A percentile compares a stretch with the other conserved stretches of the same genome.
Conservation (phyloP, 768 basidiomycete genomes). For the Coprinopsis sp. region DNA sequence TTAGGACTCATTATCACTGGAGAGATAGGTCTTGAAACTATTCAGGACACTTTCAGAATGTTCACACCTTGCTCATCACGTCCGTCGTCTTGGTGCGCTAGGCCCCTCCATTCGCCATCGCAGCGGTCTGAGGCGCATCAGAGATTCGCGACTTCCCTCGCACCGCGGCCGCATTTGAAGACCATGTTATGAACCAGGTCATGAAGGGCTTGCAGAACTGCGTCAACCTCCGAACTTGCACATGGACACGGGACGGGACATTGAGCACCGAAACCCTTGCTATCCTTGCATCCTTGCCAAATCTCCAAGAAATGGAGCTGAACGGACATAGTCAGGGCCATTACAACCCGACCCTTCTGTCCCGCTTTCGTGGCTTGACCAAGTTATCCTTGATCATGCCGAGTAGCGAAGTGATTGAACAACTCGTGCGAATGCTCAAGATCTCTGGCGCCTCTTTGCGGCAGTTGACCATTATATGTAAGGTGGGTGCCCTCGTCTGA, state of each 20-base stretch:
- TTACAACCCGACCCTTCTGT: conserved; percentile 51
- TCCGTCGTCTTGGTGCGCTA: conserved; percentile 53
- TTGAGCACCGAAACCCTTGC: conserved; percentile 54
- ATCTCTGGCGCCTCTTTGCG: conserved; percentile 42
- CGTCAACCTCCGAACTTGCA: conserved; percentile 53
- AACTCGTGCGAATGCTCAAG: conserved; percentile 48
- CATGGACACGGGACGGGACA: conserved; percentile 80
- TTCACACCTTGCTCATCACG: conserved; percentile 53
- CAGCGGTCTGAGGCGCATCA: conserved; percentile 21
- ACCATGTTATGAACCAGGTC: conserved; percentile 36
- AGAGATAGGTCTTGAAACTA: conserved; percentile 50
- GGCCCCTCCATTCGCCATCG: background rate
- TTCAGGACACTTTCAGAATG: conserved; percentile 55
- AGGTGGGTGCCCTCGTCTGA: conserved; percentile 35
- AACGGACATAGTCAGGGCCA: conserved; percentile 60
- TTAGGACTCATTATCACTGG: background rate
- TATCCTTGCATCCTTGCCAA: conserved; percentile 38
- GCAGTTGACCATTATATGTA: conserved; percentile 65
- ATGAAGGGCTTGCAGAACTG: conserved; percentile 56
- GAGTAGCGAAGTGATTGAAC: conserved; percentile 44
- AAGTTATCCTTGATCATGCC: conserved; percentile 76
- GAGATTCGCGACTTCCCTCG: conserved; percentile 76
- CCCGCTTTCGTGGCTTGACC: conserved; percentile 44
- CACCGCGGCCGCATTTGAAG: conserved; percentile 28
- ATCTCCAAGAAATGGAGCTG: conserved; percentile 58